Base-by-base conservation (phyloP, 768 basidiomycete species). In the Suillus bovinus region DNA sequence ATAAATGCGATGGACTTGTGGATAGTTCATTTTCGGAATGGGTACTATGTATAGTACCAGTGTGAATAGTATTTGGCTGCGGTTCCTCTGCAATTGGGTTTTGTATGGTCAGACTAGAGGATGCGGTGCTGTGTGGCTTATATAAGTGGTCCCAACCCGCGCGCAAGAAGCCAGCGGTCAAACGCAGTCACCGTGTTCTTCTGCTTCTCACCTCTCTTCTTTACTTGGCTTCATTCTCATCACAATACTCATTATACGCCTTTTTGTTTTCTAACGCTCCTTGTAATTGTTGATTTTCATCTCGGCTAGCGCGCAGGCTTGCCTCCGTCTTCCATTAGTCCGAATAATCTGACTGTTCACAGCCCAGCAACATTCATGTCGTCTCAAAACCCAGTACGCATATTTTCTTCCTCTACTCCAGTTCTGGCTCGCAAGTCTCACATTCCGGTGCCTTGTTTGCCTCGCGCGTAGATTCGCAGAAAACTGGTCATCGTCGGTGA, bases 401-500 rank as follows among this genome's bases (percentile, higher is more conserved):
- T 46, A 46, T 33, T 41, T 33, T 49, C 17, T 29, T 59, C 52
- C 27, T 50, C 63, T 61, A 29, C 39, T 13, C 24, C 31, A 66
- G 31, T 42, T 27, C 47, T 47, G 11, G 39, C 58, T 47, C 50
- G 27, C 61, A 34, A n/a, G 41, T 47, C 64, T 52, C 46, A 42
- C 47, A 42, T 66, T 52, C 52, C 60, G 38, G 46, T 46, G 24
- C 46, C 31, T 41, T 58, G n/a, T 55, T 58, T 38, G 39, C 61
- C 64, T 41, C 38, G 42, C 31, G 36, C 31, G 36, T 67, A 96
- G 94, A 92, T 98, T 76, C 88, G 94, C 69, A 85, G 95, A 71
- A 98, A 98, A 80, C 82, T 98, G 62, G 95, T 96, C 77, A 94
- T 95, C 73, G 95, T 98, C 65, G 96, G 96, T 68, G 96, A 99